These are phyloP conservation scores for Vitis vinifera DNA, from an alignment of 164 flowering plant species.

Conservation along the genomic window DNA sequence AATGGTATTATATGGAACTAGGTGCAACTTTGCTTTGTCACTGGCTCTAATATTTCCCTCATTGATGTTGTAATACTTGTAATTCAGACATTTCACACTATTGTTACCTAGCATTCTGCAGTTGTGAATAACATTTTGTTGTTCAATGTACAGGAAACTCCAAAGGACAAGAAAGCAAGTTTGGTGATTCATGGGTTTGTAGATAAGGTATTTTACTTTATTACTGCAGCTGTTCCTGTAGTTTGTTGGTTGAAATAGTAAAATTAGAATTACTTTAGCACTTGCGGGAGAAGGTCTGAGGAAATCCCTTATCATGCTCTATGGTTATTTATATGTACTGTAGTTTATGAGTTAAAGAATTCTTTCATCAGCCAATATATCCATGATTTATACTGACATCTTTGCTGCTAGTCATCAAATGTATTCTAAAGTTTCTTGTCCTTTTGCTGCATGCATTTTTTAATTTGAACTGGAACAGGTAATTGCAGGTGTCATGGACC, in stretches of 20 bases:
- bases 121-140: neutral
- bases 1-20: too few species aligned
- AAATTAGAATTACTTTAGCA: neutral
- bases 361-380: neutral
- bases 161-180: constrained; percentile 96
- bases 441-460: constrained; percentile 1
- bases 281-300: neutral
- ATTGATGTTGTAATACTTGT: neutral
- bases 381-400: neutral
- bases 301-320: neutral
- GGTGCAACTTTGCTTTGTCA: too few species aligned
- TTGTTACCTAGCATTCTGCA: neutral
- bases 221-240: neutral
- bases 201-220: constrained; percentile 64
- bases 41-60: too few species aligned
- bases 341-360: neutral
- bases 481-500: constrained; percentile 72
- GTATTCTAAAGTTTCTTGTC: neutral
- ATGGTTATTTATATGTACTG: neutral
- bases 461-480: constrained; percentile 53
- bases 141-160: constrained; percentile 65
- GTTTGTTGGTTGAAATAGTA: neutral
- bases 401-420: neutral
- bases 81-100: neutral
- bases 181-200: constrained; percentile 85